Evolutionary conservation across 768 basidiomycete genomes (phyloP).

Genomic region (Termitomyces sp.): DNA sequence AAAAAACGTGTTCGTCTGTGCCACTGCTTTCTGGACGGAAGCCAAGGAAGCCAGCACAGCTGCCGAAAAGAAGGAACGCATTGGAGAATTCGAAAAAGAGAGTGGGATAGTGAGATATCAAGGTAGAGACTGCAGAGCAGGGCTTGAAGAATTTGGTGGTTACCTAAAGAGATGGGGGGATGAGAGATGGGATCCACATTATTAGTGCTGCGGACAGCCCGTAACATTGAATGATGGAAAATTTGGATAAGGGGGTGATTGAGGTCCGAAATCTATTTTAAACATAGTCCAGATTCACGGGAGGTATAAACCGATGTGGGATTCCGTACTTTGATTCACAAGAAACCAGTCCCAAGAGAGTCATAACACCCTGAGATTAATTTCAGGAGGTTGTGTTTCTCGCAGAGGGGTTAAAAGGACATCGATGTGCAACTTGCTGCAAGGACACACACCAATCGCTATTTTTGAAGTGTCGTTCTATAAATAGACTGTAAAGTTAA

Average conservation of each 20-base stretch:
- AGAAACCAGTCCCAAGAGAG: neutral
- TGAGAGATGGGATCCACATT: neutral
- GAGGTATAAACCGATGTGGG: neutral
- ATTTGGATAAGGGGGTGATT: neutral
- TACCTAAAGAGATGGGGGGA: neutral
- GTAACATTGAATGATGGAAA: slow-evolving; percentile 3
- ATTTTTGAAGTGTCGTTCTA: neutral
- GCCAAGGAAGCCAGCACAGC: slow-evolving; percentile 12
- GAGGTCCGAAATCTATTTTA: slow-evolving; percentile 3
- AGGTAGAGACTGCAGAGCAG: neutral
- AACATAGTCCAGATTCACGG: neutral
- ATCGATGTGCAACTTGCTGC: neutral
- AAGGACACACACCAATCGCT: neutral
- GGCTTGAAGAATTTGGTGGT: neutral
- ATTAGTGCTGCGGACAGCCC: slow-evolving; percentile 3
- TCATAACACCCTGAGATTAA: neutral
- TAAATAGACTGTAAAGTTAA: neutral
- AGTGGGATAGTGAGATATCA: neutral
- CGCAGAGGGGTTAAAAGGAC: neutral
- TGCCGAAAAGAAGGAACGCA: slow-evolving; percentile 12
- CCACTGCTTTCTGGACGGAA: slow-evolving; percentile 12
- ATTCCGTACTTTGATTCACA: too few species aligned
- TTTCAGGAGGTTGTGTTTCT: neutral
- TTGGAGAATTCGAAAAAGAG: slow-evolving; percentile 4
- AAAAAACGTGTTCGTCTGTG: slow-evolving; percentile 19